These are phyloP conservation scores for Dimocarpus longan DNA, from an alignment of 345 rosid genomes.

Conservation along the genomic window DNA sequence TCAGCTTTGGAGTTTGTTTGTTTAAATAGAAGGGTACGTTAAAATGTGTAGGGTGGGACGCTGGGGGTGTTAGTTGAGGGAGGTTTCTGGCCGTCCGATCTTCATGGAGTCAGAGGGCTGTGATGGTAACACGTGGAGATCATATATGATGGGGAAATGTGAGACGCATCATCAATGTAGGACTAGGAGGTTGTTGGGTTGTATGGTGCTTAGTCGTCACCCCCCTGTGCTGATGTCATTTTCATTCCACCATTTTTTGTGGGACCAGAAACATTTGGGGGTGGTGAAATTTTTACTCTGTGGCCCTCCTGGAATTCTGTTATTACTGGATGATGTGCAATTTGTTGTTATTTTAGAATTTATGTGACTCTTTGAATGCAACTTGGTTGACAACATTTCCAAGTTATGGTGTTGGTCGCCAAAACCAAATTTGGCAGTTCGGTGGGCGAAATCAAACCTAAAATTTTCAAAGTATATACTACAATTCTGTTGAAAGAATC, in stretches of 20 bases:
- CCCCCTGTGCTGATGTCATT: background rate
- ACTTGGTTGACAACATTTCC: no score
- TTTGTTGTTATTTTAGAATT: no score
- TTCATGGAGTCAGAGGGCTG: no score
- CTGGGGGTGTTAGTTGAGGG: constrained; percentile 25
- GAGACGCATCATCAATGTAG: constrained; percentile 6
- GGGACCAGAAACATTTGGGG: background rate
- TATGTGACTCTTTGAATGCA: no score
- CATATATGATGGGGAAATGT: no score
- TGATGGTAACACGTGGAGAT: no score
- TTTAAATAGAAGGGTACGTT: constrained; percentile 19
- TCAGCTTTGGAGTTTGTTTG: background rate
- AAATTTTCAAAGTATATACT: no score
- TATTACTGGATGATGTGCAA: background rate
- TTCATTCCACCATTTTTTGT: background rate
- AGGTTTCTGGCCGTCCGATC: constrained; percentile 6
- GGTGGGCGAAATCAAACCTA: no score
- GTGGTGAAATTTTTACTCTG: background rate
- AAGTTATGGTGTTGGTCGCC: no score
- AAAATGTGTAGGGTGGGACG: constrained; percentile 8
- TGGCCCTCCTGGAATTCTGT: background rate
- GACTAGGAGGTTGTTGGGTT: constrained; percentile 13
- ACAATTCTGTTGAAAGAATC: no score
- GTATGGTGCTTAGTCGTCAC: background rate
- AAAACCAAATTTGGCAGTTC: no score